Evolutionary conservation across 371 early-diverging fungal genomes (phyloP).

Genomic region (Gilbertella persicaria): DNA sequence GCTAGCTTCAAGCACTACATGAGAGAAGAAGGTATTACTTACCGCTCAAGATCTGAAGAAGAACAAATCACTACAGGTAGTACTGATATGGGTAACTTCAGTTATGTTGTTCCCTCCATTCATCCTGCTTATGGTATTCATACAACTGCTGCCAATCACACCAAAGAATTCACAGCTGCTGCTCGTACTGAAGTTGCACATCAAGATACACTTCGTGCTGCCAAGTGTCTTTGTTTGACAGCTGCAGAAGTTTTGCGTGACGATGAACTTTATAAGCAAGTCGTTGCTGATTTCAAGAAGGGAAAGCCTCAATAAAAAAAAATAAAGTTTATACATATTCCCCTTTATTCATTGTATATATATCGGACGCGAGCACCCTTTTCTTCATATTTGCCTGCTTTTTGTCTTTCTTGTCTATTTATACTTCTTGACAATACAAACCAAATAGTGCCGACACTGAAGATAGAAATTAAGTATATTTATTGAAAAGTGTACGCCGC

Average conservation of each 20-base stretch:
- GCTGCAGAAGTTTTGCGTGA: conserved; percentile 39
- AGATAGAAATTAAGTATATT: no score
- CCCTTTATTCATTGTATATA: conserved; percentile 3
- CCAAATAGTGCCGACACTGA: no score
- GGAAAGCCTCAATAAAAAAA: conserved; percentile 14
- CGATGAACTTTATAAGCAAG: conserved; percentile 26
- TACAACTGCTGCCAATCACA: conserved; percentile 24
- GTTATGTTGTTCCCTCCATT: conserved; percentile 34
- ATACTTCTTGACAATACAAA: no score
- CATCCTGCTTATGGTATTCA: conserved; percentile 28
- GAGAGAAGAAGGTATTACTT: conserved; percentile 41
- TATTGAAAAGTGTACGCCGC: no score
- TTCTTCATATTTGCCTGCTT: no score
- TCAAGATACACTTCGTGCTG: conserved; percentile 54
- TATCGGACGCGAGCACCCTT: no score
- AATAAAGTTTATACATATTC: not conserved
- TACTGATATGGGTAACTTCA: conserved; percentile 79
- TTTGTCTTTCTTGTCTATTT: no score
- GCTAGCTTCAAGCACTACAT: conserved; percentile 57
- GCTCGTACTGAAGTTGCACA: conserved; percentile 69
- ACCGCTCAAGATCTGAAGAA: conserved; percentile 37
- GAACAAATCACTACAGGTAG: conserved; percentile 45
- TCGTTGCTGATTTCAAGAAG: conserved; percentile 36
- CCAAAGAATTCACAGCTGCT: conserved; percentile 58
- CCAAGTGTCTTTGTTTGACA: conserved; percentile 36